A percentile compares a stretch with the other conserved stretches of the same genome.
phyloP scores from a whole-genome alignment of 2,329 filamentous ascomycete species.

The Pestalotiopsis sp. region DNA sequence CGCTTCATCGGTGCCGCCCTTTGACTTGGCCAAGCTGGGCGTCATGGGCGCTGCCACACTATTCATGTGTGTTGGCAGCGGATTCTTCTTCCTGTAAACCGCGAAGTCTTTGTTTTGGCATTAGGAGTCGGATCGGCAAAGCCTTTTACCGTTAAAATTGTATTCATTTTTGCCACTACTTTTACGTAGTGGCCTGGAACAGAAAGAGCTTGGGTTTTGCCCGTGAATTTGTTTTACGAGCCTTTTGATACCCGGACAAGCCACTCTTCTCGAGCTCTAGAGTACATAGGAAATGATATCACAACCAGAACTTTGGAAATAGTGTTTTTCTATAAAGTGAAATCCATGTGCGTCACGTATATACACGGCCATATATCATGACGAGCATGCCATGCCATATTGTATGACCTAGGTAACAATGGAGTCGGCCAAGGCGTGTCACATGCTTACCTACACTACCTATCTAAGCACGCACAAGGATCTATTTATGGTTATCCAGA shows the following conservation, averaged over 20 bases:
- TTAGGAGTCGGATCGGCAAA: neutral
- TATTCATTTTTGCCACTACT: neutral
- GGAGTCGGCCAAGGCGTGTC: too few relatives aligned
- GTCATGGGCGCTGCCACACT: slow-evolving; percentile 33
- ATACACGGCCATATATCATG: too few relatives aligned
- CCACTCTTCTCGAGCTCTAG: neutral
- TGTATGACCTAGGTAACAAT: too few relatives aligned
- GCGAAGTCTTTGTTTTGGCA: neutral
- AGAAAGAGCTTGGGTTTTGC: neutral
- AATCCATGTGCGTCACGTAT: too few relatives aligned
- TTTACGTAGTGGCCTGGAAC: neutral
- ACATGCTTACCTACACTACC: too few relatives aligned
- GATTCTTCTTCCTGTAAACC: slow-evolving; percentile 29
- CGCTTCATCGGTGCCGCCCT: slow-evolving; percentile 18
- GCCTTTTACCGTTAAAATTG: neutral
- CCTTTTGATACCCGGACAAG: neutral
- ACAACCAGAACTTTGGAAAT: neutral
- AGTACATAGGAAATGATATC: neutral
- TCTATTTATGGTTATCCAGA: too few relatives aligned
- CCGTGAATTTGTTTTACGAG: neutral
- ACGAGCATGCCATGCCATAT: too few relatives aligned
- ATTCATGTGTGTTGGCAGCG: slow-evolving; percentile 35
- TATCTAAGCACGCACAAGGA: too few relatives aligned
- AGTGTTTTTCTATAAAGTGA: too few relatives aligned
- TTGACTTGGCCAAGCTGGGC: slow-evolving; percentile 25